Evolutionary conservation across 371 early-diverging fungal genomes (phyloP).

Genomic region (Lichtheimia ramosa): DNA sequence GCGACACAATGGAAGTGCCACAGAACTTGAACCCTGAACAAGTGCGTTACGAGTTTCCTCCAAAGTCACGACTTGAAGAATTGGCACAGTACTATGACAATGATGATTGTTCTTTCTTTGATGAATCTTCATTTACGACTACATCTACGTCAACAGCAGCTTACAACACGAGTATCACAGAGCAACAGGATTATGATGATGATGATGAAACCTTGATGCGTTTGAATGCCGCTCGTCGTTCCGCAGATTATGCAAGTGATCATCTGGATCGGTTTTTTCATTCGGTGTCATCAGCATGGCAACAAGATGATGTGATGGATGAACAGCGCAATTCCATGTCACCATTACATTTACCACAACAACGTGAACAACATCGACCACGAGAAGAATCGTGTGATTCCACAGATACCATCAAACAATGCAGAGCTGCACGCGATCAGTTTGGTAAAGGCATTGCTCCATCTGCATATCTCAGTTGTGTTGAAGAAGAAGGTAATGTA

Average conservation of each 20-base stretch:
- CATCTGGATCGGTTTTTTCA: conserved; percentile 25
- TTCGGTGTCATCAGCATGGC: conserved; percentile 5
- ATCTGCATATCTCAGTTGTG: not conserved
- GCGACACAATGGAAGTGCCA: not conserved
- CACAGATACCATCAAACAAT: conserved; percentile 22
- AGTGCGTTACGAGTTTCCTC: conserved; percentile 44
- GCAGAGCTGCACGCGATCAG: not conserved
- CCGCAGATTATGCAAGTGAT: conserved; percentile 11
- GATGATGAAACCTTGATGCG: not conserved
- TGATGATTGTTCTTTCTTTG: conserved; percentile 26
- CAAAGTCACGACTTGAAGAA: conserved; percentile 26
- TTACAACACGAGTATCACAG: not conserved
- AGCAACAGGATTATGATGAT: conserved; percentile 7
- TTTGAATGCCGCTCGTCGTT: no score
- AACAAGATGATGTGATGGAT: conserved; percentile 8
- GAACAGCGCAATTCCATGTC: conserved; percentile 29
- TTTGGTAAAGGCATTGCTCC: not conserved
- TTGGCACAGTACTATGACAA: conserved; percentile 25
- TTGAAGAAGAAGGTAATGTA: conserved; percentile 1
- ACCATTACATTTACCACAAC: conserved; percentile 9
- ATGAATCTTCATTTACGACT: conserved; percentile 43
- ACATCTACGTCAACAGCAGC: conserved; percentile 30
- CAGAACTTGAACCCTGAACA: conserved; percentile 45
- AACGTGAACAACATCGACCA: conserved; percentile 12
- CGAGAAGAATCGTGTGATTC: conserved; percentile 44